A percentile compares a stretch with the other conserved stretches of the same genome.
Conservation (phyloP, 805 yeast species). For the Candida awuae region DNA sequence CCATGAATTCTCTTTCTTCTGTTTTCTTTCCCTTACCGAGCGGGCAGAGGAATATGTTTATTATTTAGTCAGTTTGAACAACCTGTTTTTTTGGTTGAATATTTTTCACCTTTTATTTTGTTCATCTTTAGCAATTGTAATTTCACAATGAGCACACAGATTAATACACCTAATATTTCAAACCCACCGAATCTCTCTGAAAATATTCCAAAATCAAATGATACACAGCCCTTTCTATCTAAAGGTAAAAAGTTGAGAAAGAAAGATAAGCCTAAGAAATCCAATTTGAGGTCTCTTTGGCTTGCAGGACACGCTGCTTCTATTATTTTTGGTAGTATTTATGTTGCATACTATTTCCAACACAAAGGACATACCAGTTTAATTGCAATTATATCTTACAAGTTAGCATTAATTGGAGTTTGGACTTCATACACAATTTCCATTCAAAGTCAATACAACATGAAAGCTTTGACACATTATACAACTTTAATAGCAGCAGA, state of each 20-base stretch:
- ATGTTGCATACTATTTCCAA: slow-evolving; percentile 29
- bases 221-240: background rate
- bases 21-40: too few relatives aligned
- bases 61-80: too few relatives aligned
- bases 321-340: slow-evolving; percentile 35
- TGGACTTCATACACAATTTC: slow-evolving; percentile 45
- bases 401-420: slow-evolving; percentile 50
- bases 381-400: slow-evolving; percentile 45
- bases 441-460: slow-evolving; percentile 50
- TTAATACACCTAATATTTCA: too few relatives aligned
- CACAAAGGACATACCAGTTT: slow-evolving; percentile 31
- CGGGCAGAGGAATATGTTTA: too few relatives aligned
- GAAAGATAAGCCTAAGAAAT: slow-evolving; percentile 6
- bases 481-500: slow-evolving; percentile 61
- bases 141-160: too few relatives aligned
- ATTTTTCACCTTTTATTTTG: too few relatives aligned
- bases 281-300: slow-evolving; percentile 41
- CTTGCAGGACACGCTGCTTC: slow-evolving; percentile 45
- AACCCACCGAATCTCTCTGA: background rate
- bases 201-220: background rate
- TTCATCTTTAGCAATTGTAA: too few relatives aligned
- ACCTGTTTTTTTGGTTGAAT: too few relatives aligned
- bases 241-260: slow-evolving; percentile 11
- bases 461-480: slow-evolving; percentile 49
- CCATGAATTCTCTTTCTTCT: too few relatives aligned